These are phyloP conservation scores for Epichloe sp. DNA, from an alignment of 2,329 filamentous ascomycete species.

Conservation along the genomic window DNA sequence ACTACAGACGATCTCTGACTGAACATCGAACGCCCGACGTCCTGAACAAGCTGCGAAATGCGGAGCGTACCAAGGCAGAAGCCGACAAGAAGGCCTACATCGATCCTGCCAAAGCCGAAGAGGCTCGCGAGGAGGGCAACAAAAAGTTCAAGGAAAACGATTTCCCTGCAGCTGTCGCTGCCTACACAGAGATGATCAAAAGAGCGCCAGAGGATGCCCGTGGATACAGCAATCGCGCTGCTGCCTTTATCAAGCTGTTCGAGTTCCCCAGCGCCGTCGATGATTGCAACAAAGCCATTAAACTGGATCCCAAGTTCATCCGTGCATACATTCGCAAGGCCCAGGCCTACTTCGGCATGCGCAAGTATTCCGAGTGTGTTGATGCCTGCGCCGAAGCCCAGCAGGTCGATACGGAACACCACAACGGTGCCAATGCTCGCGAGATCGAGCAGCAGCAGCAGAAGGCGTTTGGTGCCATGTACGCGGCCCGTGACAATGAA, in stretches of 20 bases:
- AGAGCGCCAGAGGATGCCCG: slow-evolving; percentile 84
- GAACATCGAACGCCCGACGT: slow-evolving; percentile 95
- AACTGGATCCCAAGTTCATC: slow-evolving; percentile 84
- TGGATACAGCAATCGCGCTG: slow-evolving; percentile 93
- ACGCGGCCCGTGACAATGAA: slow-evolving; percentile 81
- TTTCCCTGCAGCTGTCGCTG: slow-evolving; percentile 88
- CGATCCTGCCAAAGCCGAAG: slow-evolving; percentile 82
- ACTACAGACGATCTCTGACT: slow-evolving; percentile 87
- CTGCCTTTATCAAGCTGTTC: slow-evolving; percentile 92
- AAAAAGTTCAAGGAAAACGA: slow-evolving; percentile 94
- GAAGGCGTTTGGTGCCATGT: slow-evolving; percentile 86
- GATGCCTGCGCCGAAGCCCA: slow-evolving; percentile 77
- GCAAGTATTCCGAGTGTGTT: slow-evolving; percentile 90
- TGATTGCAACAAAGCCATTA: slow-evolving; percentile 85
- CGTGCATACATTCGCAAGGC: slow-evolving; percentile 94
- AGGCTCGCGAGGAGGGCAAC: slow-evolving; percentile 89
- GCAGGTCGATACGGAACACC: slow-evolving; percentile 56
- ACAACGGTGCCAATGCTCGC: slow-evolving; percentile 63
- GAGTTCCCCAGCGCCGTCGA: slow-evolving; percentile 87
- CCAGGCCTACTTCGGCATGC: slow-evolving; percentile 92
- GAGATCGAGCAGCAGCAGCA: slow-evolving; percentile 93
- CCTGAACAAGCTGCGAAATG: slow-evolving; percentile 78
- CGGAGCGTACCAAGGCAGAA: slow-evolving; percentile 76
- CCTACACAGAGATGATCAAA: slow-evolving; percentile 95
- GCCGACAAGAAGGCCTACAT: slow-evolving; percentile 68